These are phyloP conservation scores for Lophiotrema nucula DNA, from an alignment of 495 filamentous ascomycete genomes.

Conservation along the genomic window DNA sequence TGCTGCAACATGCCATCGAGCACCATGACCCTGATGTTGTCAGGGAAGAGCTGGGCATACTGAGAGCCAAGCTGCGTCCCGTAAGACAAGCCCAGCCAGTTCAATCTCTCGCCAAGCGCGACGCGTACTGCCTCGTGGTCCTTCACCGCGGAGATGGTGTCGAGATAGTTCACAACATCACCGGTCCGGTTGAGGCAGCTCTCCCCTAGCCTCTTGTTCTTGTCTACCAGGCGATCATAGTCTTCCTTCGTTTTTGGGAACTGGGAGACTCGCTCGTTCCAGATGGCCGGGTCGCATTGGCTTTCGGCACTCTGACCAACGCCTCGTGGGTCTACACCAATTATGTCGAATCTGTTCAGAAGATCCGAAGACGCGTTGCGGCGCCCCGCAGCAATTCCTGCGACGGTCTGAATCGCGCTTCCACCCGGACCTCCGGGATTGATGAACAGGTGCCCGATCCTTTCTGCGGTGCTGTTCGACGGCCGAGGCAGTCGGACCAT, in stretches of 20 bases:
- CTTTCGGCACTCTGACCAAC: background rate
- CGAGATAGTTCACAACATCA: slow-evolving; percentile 1
- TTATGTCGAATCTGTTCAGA: slow-evolving; percentile 5
- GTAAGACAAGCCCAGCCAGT: slow-evolving; percentile 13
- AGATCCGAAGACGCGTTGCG: background rate
- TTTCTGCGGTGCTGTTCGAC: background rate
- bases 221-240: slow-evolving; percentile 1
- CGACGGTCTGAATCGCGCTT: background rate
- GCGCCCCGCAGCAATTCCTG: background rate
- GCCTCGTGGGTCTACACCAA: slow-evolving; percentile 18
- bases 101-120: slow-evolving; percentile 5
- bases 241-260: slow-evolving; percentile 12
- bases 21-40: slow-evolving; percentile 2
- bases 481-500: background rate
- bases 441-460: slow-evolving; percentile 5
- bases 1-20: slow-evolving; percentile 13
- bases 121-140: slow-evolving; percentile 3
- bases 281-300: slow-evolving; percentile 11
- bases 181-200: slow-evolving; percentile 12
- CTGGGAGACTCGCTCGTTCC: slow-evolving; percentile 8
- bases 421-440: slow-evolving; percentile 18
- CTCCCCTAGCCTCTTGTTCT: slow-evolving; percentile 7
- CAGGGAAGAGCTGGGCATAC: slow-evolving; percentile 13
- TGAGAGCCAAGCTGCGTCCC: slow-evolving; percentile 4
- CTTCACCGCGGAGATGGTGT: background rate